Base-by-base conservation (phyloP, 192 early-diverging fungal genomes). In the Coemansia sp. region DNA sequence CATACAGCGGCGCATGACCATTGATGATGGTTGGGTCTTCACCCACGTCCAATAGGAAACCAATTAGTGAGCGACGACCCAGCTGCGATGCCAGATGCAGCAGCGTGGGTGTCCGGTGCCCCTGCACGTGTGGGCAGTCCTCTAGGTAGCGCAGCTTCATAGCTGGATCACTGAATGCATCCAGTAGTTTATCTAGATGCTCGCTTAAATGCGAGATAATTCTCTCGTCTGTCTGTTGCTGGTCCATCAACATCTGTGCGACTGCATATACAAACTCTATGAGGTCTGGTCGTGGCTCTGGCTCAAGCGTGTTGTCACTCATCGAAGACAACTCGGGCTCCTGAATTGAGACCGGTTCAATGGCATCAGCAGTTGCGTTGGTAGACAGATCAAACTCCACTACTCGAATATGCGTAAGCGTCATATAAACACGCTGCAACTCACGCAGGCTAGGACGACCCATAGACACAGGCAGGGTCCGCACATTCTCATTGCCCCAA, bases 391-490 rank as follows among this genome's bases (percentile, higher is more conserved):
- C 60, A 26, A 65, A 50, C 30, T 3, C 45, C 18, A 16, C 60
- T 43, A 54, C 60, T 14, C 49, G 63, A 13, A 77, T 72, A 0
- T 53, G 61, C 0, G 65, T 63, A 3, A 82, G 39, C 9, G 46
- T 51, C 1, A 39, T 26, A 36, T 82, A 81, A 6, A 69, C 59
- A 14, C 59, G 72, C 11, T 56, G 51, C 35, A 82, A 58, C 41
- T 67, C 80, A 18, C 55, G 21, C 42, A 77, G 57, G 11, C 69
- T 88, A 6, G 93, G 92, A 2, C 92, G 82, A 1, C 81, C 79
- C 16, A 91, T 91, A 0, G 88, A 76, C 62, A 94, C 91, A 0
- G 94, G 94, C 53, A 91, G 80, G 6, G 79, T 70, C 0, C 83
- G 78, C 36, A 94, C 73, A 1, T 81, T 62, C 11, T 70, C 53